These are phyloP conservation scores for Diplogelasinospora grovesii DNA, from an alignment of 495 filamentous ascomycete genomes.

Conservation along the genomic window DNA sequence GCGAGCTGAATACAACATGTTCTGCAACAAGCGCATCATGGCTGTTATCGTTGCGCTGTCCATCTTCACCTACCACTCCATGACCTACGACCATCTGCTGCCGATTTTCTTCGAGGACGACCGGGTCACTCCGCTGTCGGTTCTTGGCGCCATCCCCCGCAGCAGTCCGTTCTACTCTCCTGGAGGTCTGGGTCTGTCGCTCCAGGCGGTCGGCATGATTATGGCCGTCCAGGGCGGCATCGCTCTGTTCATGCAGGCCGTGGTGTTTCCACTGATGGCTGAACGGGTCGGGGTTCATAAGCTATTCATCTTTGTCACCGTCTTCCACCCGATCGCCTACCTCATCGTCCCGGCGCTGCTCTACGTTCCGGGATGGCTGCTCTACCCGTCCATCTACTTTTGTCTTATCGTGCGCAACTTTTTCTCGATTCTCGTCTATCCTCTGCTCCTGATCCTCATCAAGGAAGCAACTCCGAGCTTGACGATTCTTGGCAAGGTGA, in stretches of 20 bases:
- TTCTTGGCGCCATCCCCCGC: constrained; percentile 15
- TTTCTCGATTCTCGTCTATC: constrained; percentile 70
- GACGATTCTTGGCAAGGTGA: constrained; percentile 66
- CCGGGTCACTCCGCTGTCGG: constrained; percentile 20
- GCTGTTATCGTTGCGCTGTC: constrained; percentile 66
- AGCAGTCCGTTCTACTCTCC: constrained; percentile 50
- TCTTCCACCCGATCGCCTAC: constrained; percentile 71
- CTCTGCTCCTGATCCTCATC: constrained; percentile 72
- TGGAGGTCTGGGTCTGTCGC: constrained; percentile 68
- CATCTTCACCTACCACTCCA: constrained; percentile 82
- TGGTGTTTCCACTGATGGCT: constrained; percentile 67
- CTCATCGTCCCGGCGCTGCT: constrained; percentile 66
- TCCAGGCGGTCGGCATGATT: constrained; percentile 67
- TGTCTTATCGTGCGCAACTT: constrained; percentile 66
- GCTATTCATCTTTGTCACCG: constrained; percentile 64
- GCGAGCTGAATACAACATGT: constrained; percentile 39
- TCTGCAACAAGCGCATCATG: constrained; percentile 53
- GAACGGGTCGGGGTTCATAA: constrained; percentile 67
- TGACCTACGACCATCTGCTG: constrained; percentile 79
- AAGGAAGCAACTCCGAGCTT: constrained; percentile 72
- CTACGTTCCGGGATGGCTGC: constrained; percentile 48
- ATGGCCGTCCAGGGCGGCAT: constrained; percentile 76
- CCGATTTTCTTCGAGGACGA: constrained; percentile 81
- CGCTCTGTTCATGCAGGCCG: constrained; percentile 69
- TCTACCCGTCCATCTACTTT: constrained; percentile 67